Evolutionary conservation across 495 filamentous ascomycete species (phyloP).

Genomic region (Penicillium turbatum): DNA sequence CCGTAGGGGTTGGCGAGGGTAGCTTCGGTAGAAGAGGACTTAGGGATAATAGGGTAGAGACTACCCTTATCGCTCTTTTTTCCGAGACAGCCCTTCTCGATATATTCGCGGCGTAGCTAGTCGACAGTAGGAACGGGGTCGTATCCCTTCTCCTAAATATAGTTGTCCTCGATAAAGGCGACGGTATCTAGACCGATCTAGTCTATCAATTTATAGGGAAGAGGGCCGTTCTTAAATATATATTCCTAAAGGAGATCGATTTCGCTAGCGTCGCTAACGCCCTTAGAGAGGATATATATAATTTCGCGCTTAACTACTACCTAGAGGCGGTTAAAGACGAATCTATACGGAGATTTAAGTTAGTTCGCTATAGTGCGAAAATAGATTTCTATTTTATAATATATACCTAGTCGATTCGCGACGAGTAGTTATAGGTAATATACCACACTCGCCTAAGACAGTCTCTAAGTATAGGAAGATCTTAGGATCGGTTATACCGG

Average conservation of each 20-base stretch:
- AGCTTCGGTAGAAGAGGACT: constrained; percentile 3
- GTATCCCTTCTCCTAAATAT: constrained; percentile 32
- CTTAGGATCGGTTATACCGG: constrained; percentile 42
- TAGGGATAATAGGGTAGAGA: constrained; percentile 22
- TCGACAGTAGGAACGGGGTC: constrained; percentile 24
- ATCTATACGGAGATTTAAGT: constrained; percentile 16
- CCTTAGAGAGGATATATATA: constrained; percentile 47
- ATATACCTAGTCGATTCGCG: constrained; percentile 48
- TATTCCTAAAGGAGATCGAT: constrained; percentile 41
- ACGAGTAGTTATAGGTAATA: constrained; percentile 30
- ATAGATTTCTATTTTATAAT: too few species aligned
- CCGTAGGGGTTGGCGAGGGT: constrained; percentile 10
- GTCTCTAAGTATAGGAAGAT: constrained; percentile 42
- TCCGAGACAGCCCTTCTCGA: constrained; percentile 30
- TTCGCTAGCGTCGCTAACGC: constrained; percentile 42
- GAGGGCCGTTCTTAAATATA: constrained; percentile 27
- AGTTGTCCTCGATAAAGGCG: constrained; percentile 42
- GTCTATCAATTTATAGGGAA: constrained; percentile 32
- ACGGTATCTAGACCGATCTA: constrained; percentile 33
- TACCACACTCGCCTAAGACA: constrained; percentile 39
- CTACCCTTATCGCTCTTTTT: constrained; percentile 31
- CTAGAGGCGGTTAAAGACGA: constrained; percentile 58
- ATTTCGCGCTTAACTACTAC: constrained; percentile 53
- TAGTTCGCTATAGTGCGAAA: too few species aligned
- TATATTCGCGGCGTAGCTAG: constrained; percentile 32